phyloP scores from a whole-genome alignment of 345 rosid species.

The Eutrema yunnanense region DNA sequence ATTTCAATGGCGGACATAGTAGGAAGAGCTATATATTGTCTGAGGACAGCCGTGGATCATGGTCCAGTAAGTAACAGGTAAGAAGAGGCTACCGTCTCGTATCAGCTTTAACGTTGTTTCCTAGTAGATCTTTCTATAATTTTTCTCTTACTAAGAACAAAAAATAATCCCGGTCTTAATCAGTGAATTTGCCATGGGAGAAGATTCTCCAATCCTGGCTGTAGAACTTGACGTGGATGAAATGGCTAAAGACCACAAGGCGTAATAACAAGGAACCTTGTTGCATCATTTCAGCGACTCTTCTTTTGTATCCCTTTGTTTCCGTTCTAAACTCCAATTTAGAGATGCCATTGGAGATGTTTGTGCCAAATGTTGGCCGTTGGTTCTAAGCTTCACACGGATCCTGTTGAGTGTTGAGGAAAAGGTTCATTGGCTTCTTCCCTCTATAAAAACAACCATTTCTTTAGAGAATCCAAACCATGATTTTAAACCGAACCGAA shows the following conservation, averaged over 20 bases:
- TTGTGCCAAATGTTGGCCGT: constrained; percentile 17
- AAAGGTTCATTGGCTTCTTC: constrained; percentile 5
- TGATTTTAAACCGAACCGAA: constrained; percentile 5
- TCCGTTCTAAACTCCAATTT: constrained; percentile 8
- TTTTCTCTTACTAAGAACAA: neutral
- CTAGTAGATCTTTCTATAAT: neutral
- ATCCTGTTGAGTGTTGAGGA: constrained; percentile 10
- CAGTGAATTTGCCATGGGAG: constrained; percentile 59
- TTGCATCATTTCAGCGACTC: neutral
- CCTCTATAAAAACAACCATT: neutral
- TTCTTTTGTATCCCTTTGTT: constrained; percentile 10
- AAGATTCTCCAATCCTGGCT: constrained; percentile 70
- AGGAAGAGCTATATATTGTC: constrained; percentile 84
- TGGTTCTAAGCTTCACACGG: neutral
- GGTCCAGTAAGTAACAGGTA: constrained; percentile 96
- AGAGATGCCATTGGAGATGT: constrained; percentile 7
- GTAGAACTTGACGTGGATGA: constrained; percentile 89
- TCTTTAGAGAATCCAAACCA: neutral
- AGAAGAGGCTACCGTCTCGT: neutral
- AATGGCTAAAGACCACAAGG: constrained; percentile 74
- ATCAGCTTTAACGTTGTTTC: neutral
- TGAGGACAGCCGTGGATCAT: constrained; percentile 84
- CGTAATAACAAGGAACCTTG: constrained; percentile 23
- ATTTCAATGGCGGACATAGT: constrained; percentile 62
- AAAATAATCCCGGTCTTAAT: neutral